Evolutionary conservation across 1,284 basidiomycete species (phyloP).

Genomic region (Trametes polyzona): DNA sequence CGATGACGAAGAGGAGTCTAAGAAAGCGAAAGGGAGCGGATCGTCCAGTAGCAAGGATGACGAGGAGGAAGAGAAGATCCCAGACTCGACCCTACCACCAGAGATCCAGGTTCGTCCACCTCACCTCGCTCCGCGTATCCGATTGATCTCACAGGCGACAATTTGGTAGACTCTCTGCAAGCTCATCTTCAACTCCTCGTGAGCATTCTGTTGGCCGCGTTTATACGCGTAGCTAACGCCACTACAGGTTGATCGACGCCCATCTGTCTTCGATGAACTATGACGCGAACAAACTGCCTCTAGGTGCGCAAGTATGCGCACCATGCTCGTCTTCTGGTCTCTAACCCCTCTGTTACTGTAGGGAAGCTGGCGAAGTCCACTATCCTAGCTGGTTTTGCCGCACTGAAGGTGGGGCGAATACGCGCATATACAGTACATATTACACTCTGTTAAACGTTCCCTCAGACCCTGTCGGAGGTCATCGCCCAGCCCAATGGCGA

Average conservation of each 20-base stretch:
- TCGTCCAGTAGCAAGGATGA: slow-evolving; percentile 42
- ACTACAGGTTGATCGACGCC: slow-evolving; percentile 54
- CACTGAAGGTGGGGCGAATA: slow-evolving; percentile 50
- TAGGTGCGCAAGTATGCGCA: slow-evolving; percentile 43
- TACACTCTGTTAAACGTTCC: neutral
- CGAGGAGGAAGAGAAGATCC: slow-evolving; percentile 49
- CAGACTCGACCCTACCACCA: slow-evolving; percentile 48
- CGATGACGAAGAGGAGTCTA: slow-evolving; percentile 47
- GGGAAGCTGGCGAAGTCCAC: slow-evolving; percentile 62
- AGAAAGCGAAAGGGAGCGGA: slow-evolving; percentile 29
- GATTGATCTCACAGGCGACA: neutral
- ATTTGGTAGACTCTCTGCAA: slow-evolving; percentile 48
- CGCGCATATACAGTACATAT: neutral
- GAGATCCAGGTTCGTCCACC: slow-evolving; percentile 51
- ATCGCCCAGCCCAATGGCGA: slow-evolving; percentile 51
- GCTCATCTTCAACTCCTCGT: slow-evolving; percentile 62
- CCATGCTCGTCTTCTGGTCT: neutral
- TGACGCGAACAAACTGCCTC: slow-evolving; percentile 69
- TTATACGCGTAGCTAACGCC: neutral
- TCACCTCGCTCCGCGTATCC: neutral
- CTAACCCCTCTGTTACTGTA: slow-evolving; percentile 22
- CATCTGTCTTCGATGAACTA: slow-evolving; percentile 71
- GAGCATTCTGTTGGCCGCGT: slow-evolving; percentile 7
- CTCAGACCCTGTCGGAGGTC: slow-evolving; percentile 55
- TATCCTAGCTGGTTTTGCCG: slow-evolving; percentile 60